phyloP scores from a whole-genome alignment of 2,329 filamentous ascomycete species.

The Seiridium unicorne region DNA sequence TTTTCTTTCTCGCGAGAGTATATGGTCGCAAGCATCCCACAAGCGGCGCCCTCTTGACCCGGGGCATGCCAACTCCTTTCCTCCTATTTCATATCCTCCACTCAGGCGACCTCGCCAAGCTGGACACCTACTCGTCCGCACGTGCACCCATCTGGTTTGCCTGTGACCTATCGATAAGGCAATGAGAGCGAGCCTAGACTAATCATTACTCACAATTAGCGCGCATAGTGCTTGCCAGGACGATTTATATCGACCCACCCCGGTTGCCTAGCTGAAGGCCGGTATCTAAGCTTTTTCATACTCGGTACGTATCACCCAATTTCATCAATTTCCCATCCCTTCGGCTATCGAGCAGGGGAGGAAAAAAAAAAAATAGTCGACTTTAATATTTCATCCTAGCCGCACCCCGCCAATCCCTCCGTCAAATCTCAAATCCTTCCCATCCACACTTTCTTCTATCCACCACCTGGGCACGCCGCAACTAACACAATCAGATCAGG shows the following conservation, averaged over 20 bases:
- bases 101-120: no score
- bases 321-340: constrained; percentile 5
- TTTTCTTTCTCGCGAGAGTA: background rate
- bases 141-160: background rate
- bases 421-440: background rate
- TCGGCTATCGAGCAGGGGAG: constrained; percentile 3
- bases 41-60: background rate
- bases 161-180: background rate
- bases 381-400: constrained; percentile 1
- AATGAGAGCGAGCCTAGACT: background rate
- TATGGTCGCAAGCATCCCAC: background rate
- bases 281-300: constrained; percentile 3
- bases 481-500: background rate
- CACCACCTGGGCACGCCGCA: background rate
- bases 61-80: background rate
- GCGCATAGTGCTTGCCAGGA: constrained; percentile 1
- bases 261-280: background rate
- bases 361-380: constrained; percentile 5
- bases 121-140: background rate
- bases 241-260: constrained; percentile 5
- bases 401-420: background rate
- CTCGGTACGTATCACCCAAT: constrained; percentile 3
- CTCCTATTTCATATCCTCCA: no score
- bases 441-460: background rate
- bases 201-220: constrained; percentile 5